phyloP scores from a whole-genome alignment of 2,329 filamentous ascomycete genomes.

The Trichoderma sp. region DNA sequence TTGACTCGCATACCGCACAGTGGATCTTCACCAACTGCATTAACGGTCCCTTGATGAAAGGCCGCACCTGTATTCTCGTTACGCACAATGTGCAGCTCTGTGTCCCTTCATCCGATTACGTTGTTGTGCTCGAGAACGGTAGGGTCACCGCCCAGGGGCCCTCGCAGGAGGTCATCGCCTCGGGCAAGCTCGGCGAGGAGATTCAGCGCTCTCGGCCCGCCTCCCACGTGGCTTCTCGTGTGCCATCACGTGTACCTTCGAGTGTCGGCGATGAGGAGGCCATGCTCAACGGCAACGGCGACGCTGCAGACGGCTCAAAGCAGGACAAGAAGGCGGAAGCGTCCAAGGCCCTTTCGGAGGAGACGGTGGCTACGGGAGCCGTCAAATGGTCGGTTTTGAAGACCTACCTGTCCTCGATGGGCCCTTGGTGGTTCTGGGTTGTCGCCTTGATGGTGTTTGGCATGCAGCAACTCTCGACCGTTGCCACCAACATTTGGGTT shows the following conservation, averaged over 20 bases:
- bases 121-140: conserved; percentile 87
- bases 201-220: conserved; percentile 70
- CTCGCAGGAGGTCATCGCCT: conserved; percentile 74
- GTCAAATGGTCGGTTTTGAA: conserved; percentile 86
- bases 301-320: conserved; percentile 51
- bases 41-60: conserved; percentile 82
- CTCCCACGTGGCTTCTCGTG: conserved; percentile 70
- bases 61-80: conserved; percentile 89
- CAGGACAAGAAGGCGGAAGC: conserved; percentile 47
- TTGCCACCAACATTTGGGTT: conserved; percentile 94
- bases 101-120: conserved; percentile 75
- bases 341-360: conserved; percentile 62
- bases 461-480: conserved; percentile 79
- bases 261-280: conserved; percentile 69
- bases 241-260: conserved; percentile 77
- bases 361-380: conserved; percentile 80
- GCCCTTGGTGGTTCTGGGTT: conserved; percentile 94
- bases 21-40: conserved; percentile 97
- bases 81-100: conserved; percentile 94
- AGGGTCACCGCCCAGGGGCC: conserved; percentile 76
- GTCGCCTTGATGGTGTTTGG: conserved; percentile 74
- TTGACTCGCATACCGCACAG: conserved; percentile 95
- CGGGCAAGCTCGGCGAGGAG: conserved; percentile 88
- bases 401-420: conserved; percentile 88
- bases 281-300: conserved; percentile 52